phyloP scores from a whole-genome alignment of 108 stramenopile species.

The Conticribra guillardii region DNA sequence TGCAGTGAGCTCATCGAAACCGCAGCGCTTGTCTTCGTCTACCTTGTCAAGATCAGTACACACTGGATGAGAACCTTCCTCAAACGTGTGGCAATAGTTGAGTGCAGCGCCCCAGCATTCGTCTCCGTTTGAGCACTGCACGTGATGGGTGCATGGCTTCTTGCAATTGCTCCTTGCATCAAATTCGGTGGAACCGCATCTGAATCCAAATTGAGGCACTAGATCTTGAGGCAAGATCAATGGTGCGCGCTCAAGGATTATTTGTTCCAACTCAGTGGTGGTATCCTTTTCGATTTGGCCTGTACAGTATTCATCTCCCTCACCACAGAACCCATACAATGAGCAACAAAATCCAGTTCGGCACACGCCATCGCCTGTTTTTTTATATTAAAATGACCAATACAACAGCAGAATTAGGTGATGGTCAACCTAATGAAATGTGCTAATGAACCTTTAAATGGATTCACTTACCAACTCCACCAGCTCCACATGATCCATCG shows the following conservation, averaged over 20 bases:
- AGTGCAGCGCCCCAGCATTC: constrained; percentile 50
- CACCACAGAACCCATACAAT: constrained; percentile 24
- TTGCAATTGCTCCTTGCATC: constrained; percentile 53
- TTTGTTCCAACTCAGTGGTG: constrained; percentile 13
- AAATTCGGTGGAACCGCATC: constrained; percentile 42
- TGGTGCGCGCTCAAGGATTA: constrained; percentile 11
- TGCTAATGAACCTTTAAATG: constrained; percentile 7
- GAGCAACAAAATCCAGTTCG: constrained; percentile 6
- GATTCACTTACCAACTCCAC: constrained; percentile 35
- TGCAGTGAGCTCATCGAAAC: constrained; percentile 39
- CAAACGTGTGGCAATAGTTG: constrained; percentile 53
- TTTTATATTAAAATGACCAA: no score
- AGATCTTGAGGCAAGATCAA: constrained; percentile 22
- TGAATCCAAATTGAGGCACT: constrained; percentile 37
- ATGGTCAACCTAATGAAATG: no score
- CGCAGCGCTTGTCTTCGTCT: constrained; percentile 36
- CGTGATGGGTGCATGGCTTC: constrained; percentile 34
- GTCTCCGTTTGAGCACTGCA: constrained; percentile 31
- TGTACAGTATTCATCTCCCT: constrained; percentile 23
- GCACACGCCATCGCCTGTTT: constrained; percentile 18
- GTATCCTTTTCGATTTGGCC: constrained; percentile 20
- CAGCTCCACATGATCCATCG: constrained; percentile 38
- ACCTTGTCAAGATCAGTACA: constrained; percentile 41
- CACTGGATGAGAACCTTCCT: constrained; percentile 44
- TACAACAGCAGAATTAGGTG: no score